Base-by-base conservation (phyloP, 192 early-diverging fungal species). In the Spizellomyces sp. region DNA sequence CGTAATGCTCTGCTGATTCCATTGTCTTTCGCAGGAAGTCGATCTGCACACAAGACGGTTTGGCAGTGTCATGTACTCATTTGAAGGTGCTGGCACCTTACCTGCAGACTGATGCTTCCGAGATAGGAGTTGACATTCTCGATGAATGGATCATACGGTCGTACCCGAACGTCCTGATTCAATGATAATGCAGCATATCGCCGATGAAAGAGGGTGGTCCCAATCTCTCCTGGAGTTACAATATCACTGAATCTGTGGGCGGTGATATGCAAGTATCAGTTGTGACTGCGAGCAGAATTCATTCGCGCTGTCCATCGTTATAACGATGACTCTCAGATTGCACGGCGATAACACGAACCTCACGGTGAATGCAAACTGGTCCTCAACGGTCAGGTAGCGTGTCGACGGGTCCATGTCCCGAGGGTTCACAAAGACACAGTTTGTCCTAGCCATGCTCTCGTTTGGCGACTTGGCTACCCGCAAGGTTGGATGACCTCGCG, bases 361-460 rank as follows among this genome's bases (percentile, higher is more conserved):
- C 62, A 96, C 81, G 22, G 91, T 91, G 71, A 98, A 96, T 7
- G 92, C 89, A 77, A 83, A 94, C 64, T 86, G 79, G 48, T 90
- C 87, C 66, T 96, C 90, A 62, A 97, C 81, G 17, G 89, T 67
- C 27, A 95, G 83, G 74, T 95, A 94, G 48, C 82, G 85, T 21
- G 84, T 81, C 21, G 74, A 74, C 10, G 87, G 81, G 45, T 90
- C 79, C 67, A 97, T 91, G 74, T 94, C 91, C 27, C 84, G 75
- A 12, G 87, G 78, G 77, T 82, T 89, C 15, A 94, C 82, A 48
- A 87, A 88, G n/a, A 95, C 80, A 71, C 83, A 84, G 80, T 98
- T 98, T 10, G 90, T 92, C 58, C 80, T 66, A 21, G 87, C 87
- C 5, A 81, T 45, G 27, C 56, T 75, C 21, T 85, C 77, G 69